Evolutionary conservation across 352 stramenopile species (phyloP), one percentile per base, ranked within the genome.

Genomic region (Thalassiosira pacifica): DNA sequence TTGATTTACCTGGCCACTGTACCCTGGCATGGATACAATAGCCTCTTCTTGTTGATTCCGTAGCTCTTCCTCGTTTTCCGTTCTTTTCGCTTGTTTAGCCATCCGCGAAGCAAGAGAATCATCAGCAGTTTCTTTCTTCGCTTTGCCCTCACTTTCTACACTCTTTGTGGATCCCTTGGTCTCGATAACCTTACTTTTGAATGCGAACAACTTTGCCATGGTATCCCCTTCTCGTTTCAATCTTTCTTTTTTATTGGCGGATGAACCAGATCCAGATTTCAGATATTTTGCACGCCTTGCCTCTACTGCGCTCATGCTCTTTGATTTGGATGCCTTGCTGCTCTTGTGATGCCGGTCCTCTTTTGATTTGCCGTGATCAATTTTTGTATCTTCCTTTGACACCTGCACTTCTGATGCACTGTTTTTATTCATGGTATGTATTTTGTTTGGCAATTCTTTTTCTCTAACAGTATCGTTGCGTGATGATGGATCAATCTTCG

Each of bases 1-100:
- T 57, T 93, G 81, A 13, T 90, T 64, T 40, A 95, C 42, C 72
- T 92, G 88, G 19, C 91, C 91, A 79, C 88, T 86, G 76, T 95
- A 95, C 8, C 74, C 69, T 13, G 79, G 69, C n/a, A 60, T 67
- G 27, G 83, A 60, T 31, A 37, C 59, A 1, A 85, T 71, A 37
- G 24, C 71, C 52, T 82, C 71, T 37, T 79, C 63, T 34, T 82
- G 42, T 79, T 57, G 22, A 19, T 79, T 80, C 18, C 79, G 45
- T 40, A 34, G 31, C 0, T 61, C 55, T 37, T 75, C 31, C 57
- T 87, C 79, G 6, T 83, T 57, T 68, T 90, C 57, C 53, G 19
- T 82, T 57, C 72, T 26, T 61, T 72, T 70, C 61, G 66, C 24
- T 40, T 31, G 29, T 18, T 76, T 83, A 53, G 83, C 83, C 85